These are phyloP conservation scores for Penicillium verrucosum DNA, from an alignment of 2,329 filamentous ascomycete genomes.

Conservation along the genomic window DNA sequence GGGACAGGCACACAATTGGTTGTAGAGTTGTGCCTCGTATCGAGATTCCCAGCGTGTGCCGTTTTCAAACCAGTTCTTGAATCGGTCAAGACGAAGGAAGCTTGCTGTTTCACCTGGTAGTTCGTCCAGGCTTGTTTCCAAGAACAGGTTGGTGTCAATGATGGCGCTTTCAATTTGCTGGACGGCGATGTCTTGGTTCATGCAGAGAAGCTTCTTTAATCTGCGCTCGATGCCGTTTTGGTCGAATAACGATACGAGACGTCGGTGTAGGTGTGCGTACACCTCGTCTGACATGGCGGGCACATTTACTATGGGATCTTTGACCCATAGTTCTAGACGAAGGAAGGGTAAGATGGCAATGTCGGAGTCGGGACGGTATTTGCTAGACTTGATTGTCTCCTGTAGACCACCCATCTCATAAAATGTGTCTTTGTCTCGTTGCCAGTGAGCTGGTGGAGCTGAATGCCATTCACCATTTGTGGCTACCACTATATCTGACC, in stretches of 20 bases:
- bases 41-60: background rate
- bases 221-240: background rate
- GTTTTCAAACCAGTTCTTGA: background rate
- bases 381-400: background rate
- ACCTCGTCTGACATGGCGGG: background rate
- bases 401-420: background rate
- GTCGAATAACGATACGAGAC: background rate
- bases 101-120: background rate
- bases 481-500: background rate
- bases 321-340: background rate
- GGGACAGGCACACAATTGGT: background rate
- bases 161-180: background rate
- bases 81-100: slow-evolving; percentile 1
- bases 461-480: background rate
- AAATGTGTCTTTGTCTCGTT: background rate
- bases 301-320: background rate
- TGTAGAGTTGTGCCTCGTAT: background rate
- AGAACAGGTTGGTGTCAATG: background rate
- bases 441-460: background rate
- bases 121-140: background rate
- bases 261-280: background rate
- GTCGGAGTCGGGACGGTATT: slow-evolving; percentile 1
- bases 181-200: background rate
- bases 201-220: background rate
- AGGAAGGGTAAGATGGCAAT: slow-evolving; percentile 5